Evolutionary conservation across 805 yeast species (phyloP), one percentile per base, ranked within the genome.

Genomic region (Komagataella pastoris): DNA sequence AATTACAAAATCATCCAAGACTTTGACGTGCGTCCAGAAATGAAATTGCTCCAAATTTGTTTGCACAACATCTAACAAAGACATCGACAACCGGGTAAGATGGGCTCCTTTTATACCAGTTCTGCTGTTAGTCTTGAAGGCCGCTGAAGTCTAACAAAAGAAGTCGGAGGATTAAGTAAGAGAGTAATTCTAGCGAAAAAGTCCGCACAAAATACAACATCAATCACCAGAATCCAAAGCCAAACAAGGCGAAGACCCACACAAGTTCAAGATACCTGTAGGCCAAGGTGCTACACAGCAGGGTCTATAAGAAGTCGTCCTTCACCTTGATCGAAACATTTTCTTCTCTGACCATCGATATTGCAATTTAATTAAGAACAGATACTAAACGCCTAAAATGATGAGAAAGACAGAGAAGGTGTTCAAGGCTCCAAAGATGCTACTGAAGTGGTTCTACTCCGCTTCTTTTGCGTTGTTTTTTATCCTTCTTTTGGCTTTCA

Each of bases 401-500:
- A 19, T 23, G 12, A 46, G 47, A 14, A 30, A 30, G 40, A 30
- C 66, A 14, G 59, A 59, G 47, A 51, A 57, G 3, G 50, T 58
- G 3, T 47, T 63, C 3, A 53, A 53, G 7, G 47, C 24, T 10
- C 47, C 21, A 24, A 46, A 46, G 47, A 21, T 21, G 23, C 47
- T 46, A 6, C 47, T 46, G 10, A 19, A 21, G 24, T 77, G 79
- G 79, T 59, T 72, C 12, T 76, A 76, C 52, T 70, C 75, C 12
- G 61, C 70, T 19, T 71, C 79, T 18, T 64, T 73, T 49, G 59
- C 70, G 24, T 58, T 77, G 8, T 62, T 75, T 24, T 54, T 73
- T 50, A 54, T 68, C 2, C 56, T 73, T 1, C 68, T 76, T 51
- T 58, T 85, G 18, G 87, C 81, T 0, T 76, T 89, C 52, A 70